Evolutionary conservation across 139 green algal species (phyloP).

Genomic region (Coccomyxa sp.): DNA sequence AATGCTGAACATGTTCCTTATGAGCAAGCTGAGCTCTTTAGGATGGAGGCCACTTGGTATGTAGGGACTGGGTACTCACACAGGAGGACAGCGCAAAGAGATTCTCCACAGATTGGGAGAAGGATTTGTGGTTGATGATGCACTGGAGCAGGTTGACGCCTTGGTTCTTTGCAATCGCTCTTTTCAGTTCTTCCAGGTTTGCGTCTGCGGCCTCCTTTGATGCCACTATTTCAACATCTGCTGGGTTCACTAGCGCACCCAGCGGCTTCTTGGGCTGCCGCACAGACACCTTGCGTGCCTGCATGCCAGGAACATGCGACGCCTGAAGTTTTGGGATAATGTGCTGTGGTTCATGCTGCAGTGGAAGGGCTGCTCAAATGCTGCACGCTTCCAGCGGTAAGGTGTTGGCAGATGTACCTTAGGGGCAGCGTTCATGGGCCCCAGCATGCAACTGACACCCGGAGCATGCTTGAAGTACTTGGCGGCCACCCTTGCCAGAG

Average conservation of each 20-base stretch:
- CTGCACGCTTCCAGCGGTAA: too few relatives aligned
- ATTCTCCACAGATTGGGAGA: slow-evolving; percentile 84
- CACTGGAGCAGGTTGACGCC: slow-evolving; percentile 42
- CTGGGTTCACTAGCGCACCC: slow-evolving; percentile 25
- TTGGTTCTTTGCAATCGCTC: slow-evolving; percentile 63
- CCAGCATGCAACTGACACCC: slow-evolving; percentile 37
- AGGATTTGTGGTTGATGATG: slow-evolving; percentile 63
- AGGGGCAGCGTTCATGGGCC: slow-evolving; percentile 36
- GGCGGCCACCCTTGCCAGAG: slow-evolving; percentile 21
- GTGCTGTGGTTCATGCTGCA: too few relatives aligned
- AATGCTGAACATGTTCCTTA: not conserved
- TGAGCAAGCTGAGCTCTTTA: too few relatives aligned
- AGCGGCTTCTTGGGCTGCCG: slow-evolving; percentile 11
- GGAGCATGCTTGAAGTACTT: slow-evolving; percentile 36
- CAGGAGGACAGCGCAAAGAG: slow-evolving; percentile 81
- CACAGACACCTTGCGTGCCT: slow-evolving; percentile 20
- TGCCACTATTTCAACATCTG: slow-evolving; percentile 24
- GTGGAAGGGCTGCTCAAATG: too few relatives aligned
- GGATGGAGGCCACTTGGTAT: too few relatives aligned
- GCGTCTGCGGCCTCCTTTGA: slow-evolving; percentile 14
- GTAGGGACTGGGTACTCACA: slow-evolving; percentile 19
- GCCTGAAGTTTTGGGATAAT: too few relatives aligned
- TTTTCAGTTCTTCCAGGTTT: slow-evolving; percentile 28
- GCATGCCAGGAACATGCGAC: not conserved
- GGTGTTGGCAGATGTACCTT: slow-evolving; percentile 20